A percentile compares a stretch with the other conserved stretches of the same genome.
phyloP scores from a whole-genome alignment of 306 rosid species.

The Crotalaria pallida region DNA sequence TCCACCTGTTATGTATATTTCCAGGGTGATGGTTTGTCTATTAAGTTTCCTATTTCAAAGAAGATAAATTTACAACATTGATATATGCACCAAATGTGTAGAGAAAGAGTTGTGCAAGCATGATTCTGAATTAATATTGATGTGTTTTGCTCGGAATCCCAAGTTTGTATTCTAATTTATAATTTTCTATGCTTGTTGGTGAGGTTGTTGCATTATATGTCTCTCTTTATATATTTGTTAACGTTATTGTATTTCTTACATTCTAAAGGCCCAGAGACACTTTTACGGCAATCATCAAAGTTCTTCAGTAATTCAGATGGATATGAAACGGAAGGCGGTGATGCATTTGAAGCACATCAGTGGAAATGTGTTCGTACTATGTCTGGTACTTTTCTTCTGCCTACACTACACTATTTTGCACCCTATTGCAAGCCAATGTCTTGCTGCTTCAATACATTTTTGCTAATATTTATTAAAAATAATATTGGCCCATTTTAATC shows the following conservation, averaged over 20 bases:
- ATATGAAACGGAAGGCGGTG: constrained; percentile 56
- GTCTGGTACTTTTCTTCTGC: constrained; percentile 51
- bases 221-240: not conserved
- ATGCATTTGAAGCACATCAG: constrained; percentile 69
- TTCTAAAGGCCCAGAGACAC: constrained; percentile 75
- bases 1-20: not conserved
- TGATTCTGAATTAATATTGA: not conserved
- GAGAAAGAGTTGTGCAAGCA: not conserved
- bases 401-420: constrained; percentile 1
- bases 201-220: not conserved
- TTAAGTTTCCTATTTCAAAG: not conserved
- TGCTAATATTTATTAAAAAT: not conserved
- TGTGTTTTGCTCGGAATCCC: not conserved
- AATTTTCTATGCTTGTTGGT: not conserved
- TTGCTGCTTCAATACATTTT: not conserved
- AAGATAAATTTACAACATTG: not conserved
- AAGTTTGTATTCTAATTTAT: not conserved
- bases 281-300: constrained; percentile 57
- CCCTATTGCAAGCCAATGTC: not conserved
- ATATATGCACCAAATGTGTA: not conserved
- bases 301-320: constrained; percentile 42
- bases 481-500: not conserved
- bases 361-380: constrained; percentile 93
- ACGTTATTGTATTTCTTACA: not conserved
- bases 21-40: not conserved